Conservation (phyloP, 1,284 basidiomycete species). For the Ganoderma leucocontextum region DNA sequence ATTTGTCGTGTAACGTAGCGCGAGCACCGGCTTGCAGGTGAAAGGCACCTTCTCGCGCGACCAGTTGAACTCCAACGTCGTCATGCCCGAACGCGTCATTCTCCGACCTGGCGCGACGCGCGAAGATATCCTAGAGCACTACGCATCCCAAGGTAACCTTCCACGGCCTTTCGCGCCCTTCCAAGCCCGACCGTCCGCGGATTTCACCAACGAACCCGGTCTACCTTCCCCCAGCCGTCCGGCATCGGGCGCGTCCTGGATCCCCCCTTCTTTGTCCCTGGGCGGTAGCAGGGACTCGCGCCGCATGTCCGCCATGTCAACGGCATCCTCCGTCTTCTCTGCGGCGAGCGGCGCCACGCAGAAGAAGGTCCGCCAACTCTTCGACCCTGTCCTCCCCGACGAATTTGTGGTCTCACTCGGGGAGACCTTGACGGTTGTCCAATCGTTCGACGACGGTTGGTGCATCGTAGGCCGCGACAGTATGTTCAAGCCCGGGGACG, state of each 20-base stretch:
- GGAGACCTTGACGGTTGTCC: slow-evolving; percentile 66
- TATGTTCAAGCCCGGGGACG: slow-evolving; percentile 53
- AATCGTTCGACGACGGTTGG: slow-evolving; percentile 77
- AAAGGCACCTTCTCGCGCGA: slow-evolving; percentile 52
- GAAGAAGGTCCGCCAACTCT: slow-evolving; percentile 68
- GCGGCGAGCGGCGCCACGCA: slow-evolving; percentile 44
- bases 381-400: slow-evolving; percentile 73
- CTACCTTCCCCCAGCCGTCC: slow-evolving; percentile 30
- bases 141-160: slow-evolving; percentile 54
- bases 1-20: slow-evolving; percentile 14
- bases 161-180: slow-evolving; percentile 57
- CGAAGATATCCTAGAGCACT: slow-evolving; percentile 55
- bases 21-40: slow-evolving; percentile 16
- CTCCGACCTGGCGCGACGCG: slow-evolving; percentile 46
- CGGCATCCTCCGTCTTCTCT: slow-evolving; percentile 49
- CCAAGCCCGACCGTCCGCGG: slow-evolving; percentile 41
- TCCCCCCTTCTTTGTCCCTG: slow-evolving; percentile 44
- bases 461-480: slow-evolving; percentile 70
- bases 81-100: slow-evolving; percentile 61
- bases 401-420: slow-evolving; percentile 66
- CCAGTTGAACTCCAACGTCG: slow-evolving; percentile 52
- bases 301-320: slow-evolving; percentile 35
- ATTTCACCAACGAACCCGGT: slow-evolving; percentile 9
- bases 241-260: slow-evolving; percentile 38
- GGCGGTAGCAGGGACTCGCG: slow-evolving; percentile 43